These are phyloP conservation scores for Gliomastix tumulicola DNA, from an alignment of 2,329 filamentous ascomycete species.

Conservation along the genomic window DNA sequence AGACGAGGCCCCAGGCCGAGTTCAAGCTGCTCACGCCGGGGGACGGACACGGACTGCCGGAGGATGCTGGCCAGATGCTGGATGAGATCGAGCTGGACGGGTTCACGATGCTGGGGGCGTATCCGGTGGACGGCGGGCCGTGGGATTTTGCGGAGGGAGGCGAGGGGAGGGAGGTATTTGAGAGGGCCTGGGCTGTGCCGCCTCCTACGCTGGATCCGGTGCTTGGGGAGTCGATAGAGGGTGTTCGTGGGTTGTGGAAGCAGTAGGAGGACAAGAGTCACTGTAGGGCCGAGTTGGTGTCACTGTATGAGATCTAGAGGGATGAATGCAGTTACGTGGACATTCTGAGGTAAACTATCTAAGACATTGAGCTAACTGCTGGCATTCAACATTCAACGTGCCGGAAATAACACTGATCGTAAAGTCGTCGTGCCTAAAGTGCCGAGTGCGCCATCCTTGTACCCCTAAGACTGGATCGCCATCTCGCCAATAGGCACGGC, in stretches of 20 bases:
- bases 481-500: conserved; percentile 41
- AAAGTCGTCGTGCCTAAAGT: too few relatives aligned
- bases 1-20: conserved; percentile 21
- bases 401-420: too few relatives aligned
- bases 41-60: conserved; percentile 22
- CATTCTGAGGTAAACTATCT: too few relatives aligned
- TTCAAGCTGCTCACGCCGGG: conserved; percentile 29
- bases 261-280: not conserved
- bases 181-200: conserved; percentile 2
- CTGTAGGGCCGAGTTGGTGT: not conserved
- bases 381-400: too few relatives aligned
- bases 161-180: conserved; percentile 1
- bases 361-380: too few relatives aligned
- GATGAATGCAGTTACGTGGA: too few relatives aligned
- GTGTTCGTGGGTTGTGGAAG: conserved; percentile 1
- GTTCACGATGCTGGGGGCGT: conserved; percentile 31
- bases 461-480: not conserved
- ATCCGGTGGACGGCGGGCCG: conserved; percentile 15
- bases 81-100: conserved; percentile 20
- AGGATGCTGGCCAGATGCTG: conserved; percentile 19
- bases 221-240: not conserved
- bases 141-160: conserved; percentile 5
- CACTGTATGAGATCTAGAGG: too few relatives aligned
- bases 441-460: too few relatives aligned
- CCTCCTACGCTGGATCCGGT: conserved; percentile 3